Conservation (phyloP, 495 filamentous ascomycete genomes). For the Penicillium ochrochloron region DNA sequence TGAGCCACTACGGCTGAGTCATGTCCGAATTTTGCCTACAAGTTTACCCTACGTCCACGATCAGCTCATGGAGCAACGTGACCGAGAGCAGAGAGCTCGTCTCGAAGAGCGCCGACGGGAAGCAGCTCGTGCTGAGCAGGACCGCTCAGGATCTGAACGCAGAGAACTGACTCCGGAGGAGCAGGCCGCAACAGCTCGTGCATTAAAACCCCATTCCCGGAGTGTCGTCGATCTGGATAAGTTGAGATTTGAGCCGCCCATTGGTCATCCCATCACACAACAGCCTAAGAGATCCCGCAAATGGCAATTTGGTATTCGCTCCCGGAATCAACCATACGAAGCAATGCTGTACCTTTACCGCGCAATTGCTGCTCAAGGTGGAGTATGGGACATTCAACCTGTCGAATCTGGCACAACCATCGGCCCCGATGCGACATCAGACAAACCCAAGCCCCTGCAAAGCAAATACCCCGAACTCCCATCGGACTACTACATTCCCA, state of each 20-base stretch:
- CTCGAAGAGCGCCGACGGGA: constrained; percentile 37
- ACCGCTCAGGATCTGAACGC: constrained; percentile 48
- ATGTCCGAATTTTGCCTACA: constrained; percentile 86
- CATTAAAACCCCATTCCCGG: constrained; percentile 80
- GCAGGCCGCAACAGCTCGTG: constrained; percentile 72
- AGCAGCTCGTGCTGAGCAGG: constrained; percentile 46
- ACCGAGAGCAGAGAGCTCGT: constrained; percentile 43
- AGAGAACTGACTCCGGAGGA: constrained; percentile 66
- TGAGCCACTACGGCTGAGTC: constrained; percentile 61
- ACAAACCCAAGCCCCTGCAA: constrained; percentile 46
- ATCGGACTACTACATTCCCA: constrained; percentile 75
- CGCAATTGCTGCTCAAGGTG: constrained; percentile 83
- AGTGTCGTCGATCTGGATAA: constrained; percentile 58
- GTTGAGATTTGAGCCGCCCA: constrained; percentile 67
- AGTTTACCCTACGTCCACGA: constrained; percentile 88
- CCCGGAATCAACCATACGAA: constrained; percentile 89
- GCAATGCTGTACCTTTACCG: constrained; percentile 93
- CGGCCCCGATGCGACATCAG: constrained; percentile 29
- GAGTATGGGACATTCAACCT: constrained; percentile 71
- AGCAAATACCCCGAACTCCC: constrained; percentile 52
- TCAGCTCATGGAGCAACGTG: constrained; percentile 80
- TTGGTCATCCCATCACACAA: constrained; percentile 62
- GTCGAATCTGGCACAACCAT: constrained; percentile 45
- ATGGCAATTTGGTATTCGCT: constrained; percentile 98
- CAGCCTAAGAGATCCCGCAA: constrained; percentile 73